Conservation (phyloP, 2,329 filamentous ascomycete species). For the Drechslerella stenobrocha region DNA sequence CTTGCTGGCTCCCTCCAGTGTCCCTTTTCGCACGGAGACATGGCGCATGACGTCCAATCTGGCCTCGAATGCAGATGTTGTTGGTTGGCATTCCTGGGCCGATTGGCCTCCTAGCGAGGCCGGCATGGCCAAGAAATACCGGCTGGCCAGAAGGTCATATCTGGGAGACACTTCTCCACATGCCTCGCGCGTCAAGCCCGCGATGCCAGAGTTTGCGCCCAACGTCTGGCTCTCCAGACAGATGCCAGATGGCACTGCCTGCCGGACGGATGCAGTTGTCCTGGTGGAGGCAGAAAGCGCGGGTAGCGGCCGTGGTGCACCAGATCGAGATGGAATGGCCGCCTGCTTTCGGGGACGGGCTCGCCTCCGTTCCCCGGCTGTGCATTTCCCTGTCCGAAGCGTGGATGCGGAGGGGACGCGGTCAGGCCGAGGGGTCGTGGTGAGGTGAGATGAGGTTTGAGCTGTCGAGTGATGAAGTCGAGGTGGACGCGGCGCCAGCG, state of each 20-base stretch:
- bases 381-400: constrained; percentile 2
- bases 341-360: too few relatives aligned
- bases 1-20: background rate
- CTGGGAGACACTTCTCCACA: background rate
- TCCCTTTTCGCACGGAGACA: background rate
- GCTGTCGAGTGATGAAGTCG: too few relatives aligned
- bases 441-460: too few relatives aligned
- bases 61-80: background rate
- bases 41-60: background rate
- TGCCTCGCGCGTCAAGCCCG: background rate
- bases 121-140: constrained; percentile 3
- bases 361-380: too few relatives aligned
- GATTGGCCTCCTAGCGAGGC: background rate
- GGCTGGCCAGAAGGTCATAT: background rate
- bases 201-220: too few relatives aligned
- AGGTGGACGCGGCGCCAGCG: too few relatives aligned
- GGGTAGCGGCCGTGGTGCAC: background rate
- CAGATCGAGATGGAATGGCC: background rate
- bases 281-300: background rate
- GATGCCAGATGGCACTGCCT: background rate
- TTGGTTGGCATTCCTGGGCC: background rate
- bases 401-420: too few relatives aligned
- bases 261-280: background rate
- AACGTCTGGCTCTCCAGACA: too few relatives aligned
- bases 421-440: background rate